phyloP scores from a whole-genome alignment of 164 flowering plant species.

The Dillenia turbinata region DNA sequence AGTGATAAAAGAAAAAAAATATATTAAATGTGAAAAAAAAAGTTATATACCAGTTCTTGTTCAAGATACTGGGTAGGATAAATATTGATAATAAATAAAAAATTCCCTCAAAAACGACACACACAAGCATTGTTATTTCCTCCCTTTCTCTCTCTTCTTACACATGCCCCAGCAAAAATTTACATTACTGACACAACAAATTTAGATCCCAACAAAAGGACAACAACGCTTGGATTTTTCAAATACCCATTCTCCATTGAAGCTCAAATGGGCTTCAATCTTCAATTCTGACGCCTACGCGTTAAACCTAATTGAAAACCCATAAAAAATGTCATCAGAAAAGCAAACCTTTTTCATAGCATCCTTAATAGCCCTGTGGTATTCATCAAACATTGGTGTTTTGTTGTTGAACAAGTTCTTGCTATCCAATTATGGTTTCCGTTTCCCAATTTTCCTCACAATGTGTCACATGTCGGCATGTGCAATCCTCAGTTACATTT shows the following conservation, averaged over 20 bases:
- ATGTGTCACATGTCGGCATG: slow-evolving; percentile 90
- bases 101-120: too few species aligned
- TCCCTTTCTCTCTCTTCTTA: too few species aligned
- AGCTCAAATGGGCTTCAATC: slow-evolving; percentile 14
- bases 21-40: too few species aligned
- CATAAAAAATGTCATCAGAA: slow-evolving; percentile 10
- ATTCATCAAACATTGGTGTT: slow-evolving; percentile 74
- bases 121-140: too few species aligned
- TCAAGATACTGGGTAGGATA: too few species aligned
- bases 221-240: too few species aligned
- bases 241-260: slow-evolving; percentile 4
- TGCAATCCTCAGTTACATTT: slow-evolving; percentile 60
- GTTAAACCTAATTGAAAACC: background rate
- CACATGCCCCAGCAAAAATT: too few species aligned
- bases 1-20: too few species aligned
- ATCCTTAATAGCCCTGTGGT: slow-evolving; percentile 56
- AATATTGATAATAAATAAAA: too few species aligned
- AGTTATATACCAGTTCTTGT: too few species aligned
- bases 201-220: too few species aligned
- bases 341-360: slow-evolving; percentile 41
- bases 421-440: slow-evolving; percentile 64
- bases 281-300: slow-evolving; percentile 2
- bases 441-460: slow-evolving; percentile 76
- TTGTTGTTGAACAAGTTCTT: slow-evolving; percentile 67
- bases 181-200: too few species aligned